A percentile compares a stretch with the other conserved stretches of the same genome.
Evolutionary conservation across 345 rosid species (phyloP).

Genomic region (Moricandia arvensis): DNA sequence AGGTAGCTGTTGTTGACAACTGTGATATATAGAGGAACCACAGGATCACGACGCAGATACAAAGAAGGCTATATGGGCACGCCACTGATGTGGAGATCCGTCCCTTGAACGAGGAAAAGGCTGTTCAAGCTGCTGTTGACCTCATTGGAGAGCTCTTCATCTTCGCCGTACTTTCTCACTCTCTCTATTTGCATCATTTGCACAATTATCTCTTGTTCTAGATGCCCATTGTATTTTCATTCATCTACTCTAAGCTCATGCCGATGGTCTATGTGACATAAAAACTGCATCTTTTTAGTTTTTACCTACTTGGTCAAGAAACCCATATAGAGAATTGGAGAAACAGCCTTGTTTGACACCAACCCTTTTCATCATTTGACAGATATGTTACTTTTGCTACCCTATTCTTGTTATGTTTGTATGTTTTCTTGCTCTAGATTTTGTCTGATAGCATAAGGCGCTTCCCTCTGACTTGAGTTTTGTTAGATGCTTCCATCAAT

Average conservation of each 20-base stretch:
- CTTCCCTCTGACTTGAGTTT: not conserved
- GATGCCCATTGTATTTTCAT: not conserved
- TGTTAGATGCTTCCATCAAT: not conserved
- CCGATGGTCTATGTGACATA: too few relatives aligned
- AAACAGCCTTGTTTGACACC: too few relatives aligned
- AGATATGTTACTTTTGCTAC: not conserved
- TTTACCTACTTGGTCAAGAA: too few relatives aligned
- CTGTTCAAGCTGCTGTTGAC: conserved; percentile 94
- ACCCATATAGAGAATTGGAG: too few relatives aligned
- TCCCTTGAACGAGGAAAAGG: conserved; percentile 88
- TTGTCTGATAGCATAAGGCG: not conserved
- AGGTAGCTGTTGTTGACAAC: not conserved
- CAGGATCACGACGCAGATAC: conserved; percentile 67
- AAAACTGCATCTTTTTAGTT: too few relatives aligned
- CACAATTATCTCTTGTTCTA: not conserved
- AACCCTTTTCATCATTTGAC: not conserved
- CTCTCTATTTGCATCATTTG: not conserved
- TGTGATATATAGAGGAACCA: conserved; percentile 62
- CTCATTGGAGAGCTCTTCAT: conserved; percentile 84
- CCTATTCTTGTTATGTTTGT: not conserved
- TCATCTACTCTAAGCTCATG: too few relatives aligned
- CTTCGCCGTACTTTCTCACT: conserved; percentile 53
- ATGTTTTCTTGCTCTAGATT: not conserved
- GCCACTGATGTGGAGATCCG: conserved; percentile 84
- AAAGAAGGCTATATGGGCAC: conserved; percentile 74